Conservation (phyloP, 2,329 filamentous ascomycete genomes). For the Cercospora sp. region DNA sequence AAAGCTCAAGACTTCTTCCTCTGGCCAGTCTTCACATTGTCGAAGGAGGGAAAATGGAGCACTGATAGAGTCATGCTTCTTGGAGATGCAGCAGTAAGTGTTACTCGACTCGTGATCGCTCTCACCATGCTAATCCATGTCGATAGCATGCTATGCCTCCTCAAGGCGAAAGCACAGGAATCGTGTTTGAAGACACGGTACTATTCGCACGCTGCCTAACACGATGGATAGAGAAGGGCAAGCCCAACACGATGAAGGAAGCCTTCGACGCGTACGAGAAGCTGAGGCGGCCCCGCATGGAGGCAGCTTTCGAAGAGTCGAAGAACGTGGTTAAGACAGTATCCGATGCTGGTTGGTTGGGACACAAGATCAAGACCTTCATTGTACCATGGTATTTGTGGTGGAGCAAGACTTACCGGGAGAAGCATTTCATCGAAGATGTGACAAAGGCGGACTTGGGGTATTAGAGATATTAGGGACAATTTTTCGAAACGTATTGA, state of each 20-base stretch:
- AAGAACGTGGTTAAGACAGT: slow-evolving; percentile 49
- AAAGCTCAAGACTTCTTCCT: slow-evolving; percentile 47
- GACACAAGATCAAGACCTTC: slow-evolving; percentile 48
- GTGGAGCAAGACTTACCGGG: slow-evolving; percentile 44
- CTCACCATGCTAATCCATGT: slow-evolving; percentile 1
- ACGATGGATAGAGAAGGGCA: slow-evolving; percentile 45
- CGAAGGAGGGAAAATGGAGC: slow-evolving; percentile 47
- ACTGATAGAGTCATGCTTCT: slow-evolving; percentile 48
- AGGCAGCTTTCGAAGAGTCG: slow-evolving; percentile 49
- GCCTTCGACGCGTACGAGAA: slow-evolving; percentile 52
- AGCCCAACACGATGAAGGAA: slow-evolving; percentile 43
- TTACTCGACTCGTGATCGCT: background rate
- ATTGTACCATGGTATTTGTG: slow-evolving; percentile 51
- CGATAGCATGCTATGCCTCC: slow-evolving; percentile 52
- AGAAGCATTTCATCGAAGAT: slow-evolving; percentile 50
- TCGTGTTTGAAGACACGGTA: slow-evolving; percentile 56
- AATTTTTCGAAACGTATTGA: background rate
- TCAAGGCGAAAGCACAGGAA: slow-evolving; percentile 53
- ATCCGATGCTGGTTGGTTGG: slow-evolving; percentile 47
- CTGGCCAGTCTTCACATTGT: slow-evolving; percentile 50
- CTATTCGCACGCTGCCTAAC: slow-evolving; percentile 49
- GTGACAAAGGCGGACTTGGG: slow-evolving; percentile 45
- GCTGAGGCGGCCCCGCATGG: slow-evolving; percentile 48
- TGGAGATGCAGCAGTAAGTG: slow-evolving; percentile 46
- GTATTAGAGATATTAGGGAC: slow-evolving; percentile 32